phyloP scores from a whole-genome alignment of 2,329 filamentous ascomycete genomes.

The Penicillium olsonii region DNA sequence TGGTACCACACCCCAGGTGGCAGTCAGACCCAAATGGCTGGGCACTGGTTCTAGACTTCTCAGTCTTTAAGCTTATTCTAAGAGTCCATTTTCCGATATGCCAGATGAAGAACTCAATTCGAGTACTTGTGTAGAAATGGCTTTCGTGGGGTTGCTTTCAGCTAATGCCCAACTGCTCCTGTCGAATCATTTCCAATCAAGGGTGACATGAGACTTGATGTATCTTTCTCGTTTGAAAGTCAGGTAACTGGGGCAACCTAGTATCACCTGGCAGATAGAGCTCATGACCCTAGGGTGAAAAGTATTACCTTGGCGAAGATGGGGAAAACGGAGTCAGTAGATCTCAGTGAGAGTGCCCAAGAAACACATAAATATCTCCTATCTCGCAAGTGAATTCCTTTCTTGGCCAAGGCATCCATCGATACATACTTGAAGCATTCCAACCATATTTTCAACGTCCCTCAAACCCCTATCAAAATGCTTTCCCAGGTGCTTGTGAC shows the following conservation, averaged over 20 bases:
- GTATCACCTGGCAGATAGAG: neutral
- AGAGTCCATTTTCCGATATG: no score
- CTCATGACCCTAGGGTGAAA: neutral
- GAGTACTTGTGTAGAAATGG: neutral
- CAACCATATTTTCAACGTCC: neutral
- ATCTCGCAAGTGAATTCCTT: neutral
- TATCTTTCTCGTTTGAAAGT: neutral
- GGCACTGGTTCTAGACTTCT: constrained; percentile 42
- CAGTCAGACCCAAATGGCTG: neutral
- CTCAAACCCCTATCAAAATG: constrained; percentile 9
- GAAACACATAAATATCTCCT: constrained; percentile 1
- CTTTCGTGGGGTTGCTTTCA: constrained; percentile 47
- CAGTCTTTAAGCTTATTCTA: constrained; percentile 1
- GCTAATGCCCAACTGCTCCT: neutral
- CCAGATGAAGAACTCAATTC: neutral
- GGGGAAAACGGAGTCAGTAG: neutral
- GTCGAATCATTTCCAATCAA: neutral
- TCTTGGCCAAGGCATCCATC: neutral
- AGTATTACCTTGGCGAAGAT: neutral
- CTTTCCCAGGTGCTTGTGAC: constrained; percentile 9
- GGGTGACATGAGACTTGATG: constrained; percentile 1
- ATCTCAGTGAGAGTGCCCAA: neutral
- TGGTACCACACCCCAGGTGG: neutral
- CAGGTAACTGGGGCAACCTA: neutral
- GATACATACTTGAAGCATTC: neutral